These are phyloP conservation scores for Drosera capensis DNA, from an alignment of 148 eudicot species.

Conservation along the genomic window DNA sequence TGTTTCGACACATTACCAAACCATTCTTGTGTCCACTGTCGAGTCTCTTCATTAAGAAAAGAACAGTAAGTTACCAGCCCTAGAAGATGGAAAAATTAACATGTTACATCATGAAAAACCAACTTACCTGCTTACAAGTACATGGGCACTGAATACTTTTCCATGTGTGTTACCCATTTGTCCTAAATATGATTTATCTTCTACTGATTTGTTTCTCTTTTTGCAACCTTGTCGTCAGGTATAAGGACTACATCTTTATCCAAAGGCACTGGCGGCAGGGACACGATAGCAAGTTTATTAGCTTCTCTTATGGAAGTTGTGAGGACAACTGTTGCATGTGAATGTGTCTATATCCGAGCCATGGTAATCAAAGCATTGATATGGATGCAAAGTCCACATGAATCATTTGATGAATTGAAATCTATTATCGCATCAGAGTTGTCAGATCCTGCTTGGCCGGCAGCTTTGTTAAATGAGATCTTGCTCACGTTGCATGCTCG, in stretches of 20 bases:
- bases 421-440: conserved; percentile 96
- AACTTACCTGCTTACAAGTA: too few relatives aligned
- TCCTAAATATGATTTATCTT: background rate
- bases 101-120: too few relatives aligned
- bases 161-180: background rate
- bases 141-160: too few relatives aligned
- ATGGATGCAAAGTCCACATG: conserved; percentile 99
- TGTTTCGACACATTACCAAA: too few relatives aligned
- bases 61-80: too few relatives aligned
- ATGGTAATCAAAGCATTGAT: conserved; percentile 93
- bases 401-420: conserved; percentile 87
- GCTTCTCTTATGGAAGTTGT: conserved; percentile 98
- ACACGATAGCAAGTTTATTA: conserved; percentile 79
- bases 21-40: too few relatives aligned
- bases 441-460: conserved; percentile 97
- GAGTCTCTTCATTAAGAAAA: too few relatives aligned
- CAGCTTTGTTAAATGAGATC: conserved; percentile 82
- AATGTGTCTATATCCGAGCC: conserved; percentile 96
- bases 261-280: conserved; percentile 62
- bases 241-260: conserved; percentile 41
- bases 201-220: conserved; percentile 3
- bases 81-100: too few relatives aligned
- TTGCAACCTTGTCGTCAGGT: conserved; percentile 16
- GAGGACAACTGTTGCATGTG: conserved; percentile 95
- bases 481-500: conserved; percentile 98